Conservation (phyloP, 2,329 filamentous ascomycete genomes). For the Colletotrichum sojae region DNA sequence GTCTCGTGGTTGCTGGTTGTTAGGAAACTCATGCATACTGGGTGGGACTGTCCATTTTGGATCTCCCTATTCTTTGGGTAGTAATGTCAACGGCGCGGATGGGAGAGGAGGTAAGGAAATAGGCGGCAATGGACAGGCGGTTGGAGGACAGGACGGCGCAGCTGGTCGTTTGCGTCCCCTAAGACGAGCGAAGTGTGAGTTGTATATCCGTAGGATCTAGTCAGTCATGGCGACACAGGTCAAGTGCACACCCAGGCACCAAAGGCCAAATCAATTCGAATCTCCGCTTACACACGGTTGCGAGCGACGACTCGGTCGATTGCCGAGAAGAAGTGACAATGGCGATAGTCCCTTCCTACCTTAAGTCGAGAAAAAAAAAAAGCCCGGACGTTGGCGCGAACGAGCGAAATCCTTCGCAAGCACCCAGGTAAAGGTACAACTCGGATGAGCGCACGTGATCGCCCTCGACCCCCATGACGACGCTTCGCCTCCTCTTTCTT, state of each 20-base stretch:
- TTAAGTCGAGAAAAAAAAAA: neutral
- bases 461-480: slow-evolving; percentile 2
- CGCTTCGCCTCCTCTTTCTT: neutral
- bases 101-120: neutral
- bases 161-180: no score
- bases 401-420: slow-evolving; percentile 5
- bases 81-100: slow-evolving; percentile 4
- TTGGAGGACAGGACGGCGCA: neutral
- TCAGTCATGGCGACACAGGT: no score
- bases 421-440: no score
- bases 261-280: neutral
- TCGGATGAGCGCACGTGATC: slow-evolving; percentile 31
- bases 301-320: no score
- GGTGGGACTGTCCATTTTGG: neutral
- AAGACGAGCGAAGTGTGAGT: no score
- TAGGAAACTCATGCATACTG: neutral
- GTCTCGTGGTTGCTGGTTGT: neutral
- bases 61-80: neutral
- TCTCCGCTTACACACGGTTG: no score
- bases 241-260: neutral
- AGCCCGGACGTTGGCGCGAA: slow-evolving; percentile 13
- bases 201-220: no score
- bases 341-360: no score
- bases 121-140: neutral
- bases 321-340: no score